Base-by-base conservation (phyloP, 129 eudicot genomes). In the Apium graveolens region DNA sequence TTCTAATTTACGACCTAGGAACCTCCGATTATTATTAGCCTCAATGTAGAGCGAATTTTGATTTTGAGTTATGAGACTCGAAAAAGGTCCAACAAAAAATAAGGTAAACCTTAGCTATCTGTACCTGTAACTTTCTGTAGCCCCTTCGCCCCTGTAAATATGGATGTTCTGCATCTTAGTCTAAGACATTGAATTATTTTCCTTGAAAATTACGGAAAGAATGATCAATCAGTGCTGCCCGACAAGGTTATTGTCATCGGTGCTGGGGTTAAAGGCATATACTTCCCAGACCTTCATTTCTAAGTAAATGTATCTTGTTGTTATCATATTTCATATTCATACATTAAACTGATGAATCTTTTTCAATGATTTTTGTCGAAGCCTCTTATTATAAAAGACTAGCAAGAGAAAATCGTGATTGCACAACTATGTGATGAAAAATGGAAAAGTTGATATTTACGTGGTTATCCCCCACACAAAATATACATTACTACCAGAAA, bases 11-110 rank as follows among this genome's bases (percentile, higher is more conserved):
- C 96, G 92, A 88, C 90, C 90, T 82, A 90, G 88, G 80, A 90
- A 96, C 81, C 97, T n/a, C n/a, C n/a, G n/a, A n/a, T n/a, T n/a
- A n/a, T n/a, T n/a, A n/a, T n/a, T n/a, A n/a, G n/a, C n/a, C 96
- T 38, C 96, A 80, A 86, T 92, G 97, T 84, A 90, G 84, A 84
- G 91, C 87, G 11, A 88, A 89, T 89, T 90, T 92, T 74, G 88
- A 90, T 76, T 92, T 88, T 87, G 93, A 92, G 84, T 86, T 92
- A 81, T 88, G 93, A 45, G 96, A 90, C 87, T 88, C 97, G 45
- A 96, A 92, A 77, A 83, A 79, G 62, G 80, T 68, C 62, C 93
- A 86, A 76, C 80, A 82, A 77, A 88, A 86, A 86, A 21, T 57
- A 62, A 88, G 86, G 97, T 90, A 82, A 79, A 81, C 88, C n/a